Evolutionary conservation across 352 stramenopile species (phyloP).

Genomic region (Pythium dissotocum): DNA sequence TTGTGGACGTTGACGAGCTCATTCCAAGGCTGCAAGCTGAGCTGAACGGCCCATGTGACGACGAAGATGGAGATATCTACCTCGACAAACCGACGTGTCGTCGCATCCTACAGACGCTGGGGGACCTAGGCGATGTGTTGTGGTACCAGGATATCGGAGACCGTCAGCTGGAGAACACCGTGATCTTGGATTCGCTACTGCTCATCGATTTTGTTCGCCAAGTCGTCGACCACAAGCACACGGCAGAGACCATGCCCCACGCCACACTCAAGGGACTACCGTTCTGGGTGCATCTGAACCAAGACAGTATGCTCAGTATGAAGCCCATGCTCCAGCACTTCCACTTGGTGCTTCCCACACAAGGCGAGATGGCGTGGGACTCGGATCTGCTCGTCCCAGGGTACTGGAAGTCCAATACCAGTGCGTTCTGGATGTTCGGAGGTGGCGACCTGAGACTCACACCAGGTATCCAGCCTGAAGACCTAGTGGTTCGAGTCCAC

Average conservation of each 20-base stretch:
- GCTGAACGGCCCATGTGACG: neutral
- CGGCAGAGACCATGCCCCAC: neutral
- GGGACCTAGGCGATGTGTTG: slow-evolving; percentile 10
- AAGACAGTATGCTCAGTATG: slow-evolving; percentile 11
- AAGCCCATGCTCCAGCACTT: slow-evolving; percentile 24
- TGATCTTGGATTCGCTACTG: slow-evolving; percentile 5
- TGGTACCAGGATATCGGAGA: slow-evolving; percentile 2
- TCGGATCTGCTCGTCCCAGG: slow-evolving; percentile 8
- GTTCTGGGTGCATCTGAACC: slow-evolving; percentile 7
- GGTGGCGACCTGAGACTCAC: neutral
- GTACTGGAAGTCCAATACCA: slow-evolving; percentile 4
- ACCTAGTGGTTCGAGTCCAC: slow-evolving; percentile 5
- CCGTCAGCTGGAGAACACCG: neutral
- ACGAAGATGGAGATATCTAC: neutral
- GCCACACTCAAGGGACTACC: neutral
- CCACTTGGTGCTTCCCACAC: slow-evolving; percentile 9
- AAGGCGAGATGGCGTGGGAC: slow-evolving; percentile 13
- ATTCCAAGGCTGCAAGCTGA: neutral
- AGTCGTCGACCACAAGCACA: slow-evolving; percentile 9
- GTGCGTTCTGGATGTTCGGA: neutral
- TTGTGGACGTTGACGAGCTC: neutral
- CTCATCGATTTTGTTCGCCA: slow-evolving; percentile 18
- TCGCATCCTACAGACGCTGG: slow-evolving; percentile 2
- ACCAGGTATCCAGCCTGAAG: neutral
- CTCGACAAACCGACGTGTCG: neutral